Evolutionary conservation across 2,329 filamentous ascomycete species (phyloP), one percentile per base, ranked within the genome.

Genomic region (Plectosphaerella sp.): DNA sequence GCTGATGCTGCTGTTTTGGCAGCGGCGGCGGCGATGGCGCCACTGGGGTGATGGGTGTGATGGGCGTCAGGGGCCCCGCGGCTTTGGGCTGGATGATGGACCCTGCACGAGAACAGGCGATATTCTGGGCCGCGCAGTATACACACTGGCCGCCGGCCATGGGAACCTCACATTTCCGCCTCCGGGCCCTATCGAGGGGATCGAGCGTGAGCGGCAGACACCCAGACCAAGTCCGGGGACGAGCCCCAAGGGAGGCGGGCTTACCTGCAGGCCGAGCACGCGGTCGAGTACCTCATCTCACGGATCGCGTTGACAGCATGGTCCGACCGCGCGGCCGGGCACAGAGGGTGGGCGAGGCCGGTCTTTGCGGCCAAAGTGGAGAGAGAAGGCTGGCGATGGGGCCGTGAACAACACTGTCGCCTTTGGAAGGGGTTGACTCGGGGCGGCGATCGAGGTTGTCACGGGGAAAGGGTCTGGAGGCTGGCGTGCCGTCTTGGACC

Each of bases 251-350:
- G 37, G 12, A 36, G 9, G 45, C 50, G 28, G 28, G 28, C 55
- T 56, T 55, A 57, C 55, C 55, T 54, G 51, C 55, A 57, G 18
- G 55, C 55, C 49, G 55, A 57, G 49, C 55, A 57, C 9, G 55
- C 55, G 46, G 55, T 57, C 41, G 55, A 57, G 39, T 57, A 57
- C 37, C 55, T 57, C 55, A 57, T 57, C 48, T 45, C 48, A 16
- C 11, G n/a, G 48, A n/a, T 33, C 24, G 36, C 15, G 37, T 36
- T n/a, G 37, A 16, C 24, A 15, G 48, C 48, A 49, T 49, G 18
- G n/a, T 46, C 41, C 41, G 41, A 43, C n/a, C n/a, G 16, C 16
- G n/a, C 41, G 28, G 28, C 28, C 28, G 28, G 28, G 28, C 28
- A 33, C 28, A 33, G 28, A 9, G 4, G 8, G 8, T 3, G 8